Evolutionary conservation across 305 asterid genomes (phyloP), one percentile per base, ranked within the genome.

Genomic region (Plantago coronopus): DNA sequence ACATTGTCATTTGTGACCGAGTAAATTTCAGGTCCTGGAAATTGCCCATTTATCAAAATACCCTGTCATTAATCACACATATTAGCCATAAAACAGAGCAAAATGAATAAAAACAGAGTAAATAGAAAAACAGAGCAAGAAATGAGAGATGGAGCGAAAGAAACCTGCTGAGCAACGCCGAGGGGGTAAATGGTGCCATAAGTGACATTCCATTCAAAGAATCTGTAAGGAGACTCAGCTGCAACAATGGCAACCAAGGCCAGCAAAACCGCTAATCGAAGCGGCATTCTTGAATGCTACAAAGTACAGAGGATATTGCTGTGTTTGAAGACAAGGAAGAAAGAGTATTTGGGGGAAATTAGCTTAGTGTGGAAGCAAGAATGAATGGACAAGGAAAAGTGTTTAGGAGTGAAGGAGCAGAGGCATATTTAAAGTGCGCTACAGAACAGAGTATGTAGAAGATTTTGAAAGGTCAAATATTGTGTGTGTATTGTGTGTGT

Each of bases 111-210:
- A n/a, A n/a, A 0, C 17, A 20, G 23, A 19, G 22, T 10, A 7
- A 49, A 23, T 8, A 48, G 17, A 7, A 49, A 49, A 10, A 2
- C 13, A 47, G 22, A 23, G 17, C 17, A 2, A 47, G 7, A 12
- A 2, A 14, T 10, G 27, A 7, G 0, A 14, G 1, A 51, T 15
- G 15, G 3, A 5, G 23, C 15, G 1, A 15, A 23, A 38, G 22
- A 40, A 7, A 73, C 95, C 96, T 83, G 96, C 60, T 90, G 97
- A 27, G 86, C 83, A 63, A 85, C 67, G 11, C 89, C 86, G 18
- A 90, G 94, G 17, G 97, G 97, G 61, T 83, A 83, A 59, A 90
- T 85, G 63, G 83, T 85, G 16, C 95, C 96, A 31, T 81, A 90
- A 17, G 94, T 81, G 29, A 90, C 77, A 76, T 90, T 90, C 97